phyloP scores from a whole-genome alignment of 257 asterid genomes.

The Osmanthus fragrans region DNA sequence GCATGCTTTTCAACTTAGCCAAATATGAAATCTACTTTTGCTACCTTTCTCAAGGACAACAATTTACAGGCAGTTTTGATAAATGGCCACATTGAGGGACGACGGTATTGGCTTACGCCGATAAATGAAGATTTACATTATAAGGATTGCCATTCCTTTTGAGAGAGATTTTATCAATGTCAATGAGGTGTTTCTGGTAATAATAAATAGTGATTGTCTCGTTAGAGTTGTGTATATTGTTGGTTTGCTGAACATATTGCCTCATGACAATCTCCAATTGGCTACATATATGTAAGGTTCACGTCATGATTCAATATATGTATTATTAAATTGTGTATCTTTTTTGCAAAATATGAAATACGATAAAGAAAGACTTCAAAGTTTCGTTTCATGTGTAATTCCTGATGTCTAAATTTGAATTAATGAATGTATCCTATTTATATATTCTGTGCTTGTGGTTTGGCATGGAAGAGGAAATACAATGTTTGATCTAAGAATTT shows the following conservation, averaged over 20 bases:
- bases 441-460: background rate
- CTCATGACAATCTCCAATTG: slow-evolving; percentile 2
- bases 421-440: no score
- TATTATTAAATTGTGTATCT: background rate
- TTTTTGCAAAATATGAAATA: slow-evolving; percentile 19
- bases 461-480: background rate
- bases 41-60: slow-evolving; percentile 12
- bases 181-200: slow-evolving; percentile 17
- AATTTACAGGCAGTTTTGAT: slow-evolving; percentile 17
- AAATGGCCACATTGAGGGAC: background rate
- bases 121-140: slow-evolving; percentile 11
- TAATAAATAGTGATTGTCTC: slow-evolving; percentile 13
- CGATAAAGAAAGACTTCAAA: slow-evolving; percentile 1
- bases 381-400: slow-evolving; percentile 24
- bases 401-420: background rate
- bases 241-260: slow-evolving; percentile 13
- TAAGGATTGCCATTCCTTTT: slow-evolving; percentile 6
- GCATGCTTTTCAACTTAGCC: background rate
- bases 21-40: background rate
- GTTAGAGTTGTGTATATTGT: slow-evolving; percentile 36
- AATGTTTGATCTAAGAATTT: no score
- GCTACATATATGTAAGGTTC: slow-evolving; percentile 23
- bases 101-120: background rate
- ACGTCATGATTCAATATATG: background rate
- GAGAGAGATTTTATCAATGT: slow-evolving; percentile 9